Conservation (phyloP, 805 yeast genomes). For the Teunomyces panamensis region DNA sequence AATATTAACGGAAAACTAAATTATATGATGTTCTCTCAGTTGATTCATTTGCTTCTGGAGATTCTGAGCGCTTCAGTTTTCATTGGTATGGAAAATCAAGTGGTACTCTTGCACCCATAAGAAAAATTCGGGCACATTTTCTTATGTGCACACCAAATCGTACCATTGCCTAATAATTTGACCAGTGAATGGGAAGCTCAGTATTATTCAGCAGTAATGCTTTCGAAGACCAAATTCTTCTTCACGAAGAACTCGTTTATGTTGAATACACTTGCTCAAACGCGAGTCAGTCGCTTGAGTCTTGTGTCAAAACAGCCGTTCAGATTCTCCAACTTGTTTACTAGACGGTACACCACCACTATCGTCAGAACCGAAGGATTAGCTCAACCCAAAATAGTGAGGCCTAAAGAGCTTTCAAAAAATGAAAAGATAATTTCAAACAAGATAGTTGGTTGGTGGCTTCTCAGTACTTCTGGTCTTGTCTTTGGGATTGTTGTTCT, state of each 20-base stretch:
- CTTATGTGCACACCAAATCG: neutral
- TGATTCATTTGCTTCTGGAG: too few relatives aligned
- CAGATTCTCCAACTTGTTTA: neutral
- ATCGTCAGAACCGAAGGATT: neutral
- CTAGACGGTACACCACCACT: conserved; percentile 6
- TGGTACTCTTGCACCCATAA: neutral
- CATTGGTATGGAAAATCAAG: too few relatives aligned
- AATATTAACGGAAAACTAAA: too few relatives aligned
- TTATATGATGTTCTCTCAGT: too few relatives aligned
- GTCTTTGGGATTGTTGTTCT: conserved; percentile 95
- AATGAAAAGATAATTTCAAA: conserved; percentile 14
- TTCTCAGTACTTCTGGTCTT: conserved; percentile 79
- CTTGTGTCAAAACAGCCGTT: conserved; percentile 10
- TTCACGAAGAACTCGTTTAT: conserved; percentile 55
- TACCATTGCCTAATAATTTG: neutral
- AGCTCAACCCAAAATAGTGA: conserved; percentile 1
- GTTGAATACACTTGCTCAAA: conserved; percentile 27
- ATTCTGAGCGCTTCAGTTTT: too few relatives aligned
- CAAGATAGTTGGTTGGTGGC: conserved; percentile 73
- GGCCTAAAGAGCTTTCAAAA: neutral
- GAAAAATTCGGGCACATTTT: neutral
- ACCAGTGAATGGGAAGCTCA: neutral
- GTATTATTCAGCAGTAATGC: conserved; percentile 11
- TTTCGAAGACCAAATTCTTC: conserved; percentile 56
- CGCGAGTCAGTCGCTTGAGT: conserved; percentile 16